Percentiles rank a stretch among this genome's conserved stretches.
phyloP scores from a whole-genome alignment of 2,329 filamentous ascomycete species.

The Boeremia exigua region DNA sequence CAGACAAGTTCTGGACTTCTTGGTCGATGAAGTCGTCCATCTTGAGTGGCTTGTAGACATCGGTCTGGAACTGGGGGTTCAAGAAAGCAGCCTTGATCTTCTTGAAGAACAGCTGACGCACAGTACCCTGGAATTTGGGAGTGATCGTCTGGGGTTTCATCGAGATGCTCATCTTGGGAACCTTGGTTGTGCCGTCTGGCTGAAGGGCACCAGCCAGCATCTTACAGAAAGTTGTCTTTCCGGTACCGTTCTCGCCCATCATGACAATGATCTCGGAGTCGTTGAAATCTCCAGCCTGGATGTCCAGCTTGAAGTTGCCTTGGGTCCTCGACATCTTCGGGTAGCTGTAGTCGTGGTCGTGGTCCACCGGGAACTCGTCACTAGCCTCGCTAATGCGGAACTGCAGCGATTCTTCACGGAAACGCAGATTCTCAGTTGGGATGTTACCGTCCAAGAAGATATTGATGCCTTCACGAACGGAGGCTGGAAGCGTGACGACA shows the following conservation, averaged over 20 bases:
- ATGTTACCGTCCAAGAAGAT: slow-evolving; percentile 99
- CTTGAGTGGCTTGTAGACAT: slow-evolving; percentile 99
- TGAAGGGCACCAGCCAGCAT: slow-evolving; percentile 92
- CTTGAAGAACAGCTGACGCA: slow-evolving; percentile 99
- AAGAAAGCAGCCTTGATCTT: slow-evolving; percentile 98
- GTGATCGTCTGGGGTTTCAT: slow-evolving; percentile 99
- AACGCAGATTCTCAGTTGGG: slow-evolving; percentile 96
- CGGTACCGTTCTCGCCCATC: slow-evolving; percentile 99
- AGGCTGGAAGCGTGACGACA: slow-evolving; percentile 94
- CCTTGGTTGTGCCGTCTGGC: slow-evolving; percentile 77
- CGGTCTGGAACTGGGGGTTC: slow-evolving; percentile 97
- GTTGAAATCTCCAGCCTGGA: slow-evolving; percentile 87
- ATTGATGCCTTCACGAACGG: slow-evolving; percentile 98
- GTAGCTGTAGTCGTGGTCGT: slow-evolving; percentile 83
- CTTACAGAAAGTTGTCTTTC: slow-evolving; percentile 98
- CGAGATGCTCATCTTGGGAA: slow-evolving; percentile 95
- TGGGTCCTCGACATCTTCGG: slow-evolving; percentile 92
- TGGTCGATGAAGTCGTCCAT: slow-evolving; percentile 99
- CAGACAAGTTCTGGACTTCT: slow-evolving; percentile 98
- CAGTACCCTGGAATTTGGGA: slow-evolving; percentile 95
- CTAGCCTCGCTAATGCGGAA: slow-evolving; percentile 91
- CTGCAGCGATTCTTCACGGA: slow-evolving; percentile 94
- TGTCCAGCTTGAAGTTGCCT: slow-evolving; percentile 81
- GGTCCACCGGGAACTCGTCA: slow-evolving; percentile 87
- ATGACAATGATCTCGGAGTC: slow-evolving; percentile 99